phyloP scores from a whole-genome alignment of 2,329 filamentous ascomycete species.

The Botrytis squamosa region DNA sequence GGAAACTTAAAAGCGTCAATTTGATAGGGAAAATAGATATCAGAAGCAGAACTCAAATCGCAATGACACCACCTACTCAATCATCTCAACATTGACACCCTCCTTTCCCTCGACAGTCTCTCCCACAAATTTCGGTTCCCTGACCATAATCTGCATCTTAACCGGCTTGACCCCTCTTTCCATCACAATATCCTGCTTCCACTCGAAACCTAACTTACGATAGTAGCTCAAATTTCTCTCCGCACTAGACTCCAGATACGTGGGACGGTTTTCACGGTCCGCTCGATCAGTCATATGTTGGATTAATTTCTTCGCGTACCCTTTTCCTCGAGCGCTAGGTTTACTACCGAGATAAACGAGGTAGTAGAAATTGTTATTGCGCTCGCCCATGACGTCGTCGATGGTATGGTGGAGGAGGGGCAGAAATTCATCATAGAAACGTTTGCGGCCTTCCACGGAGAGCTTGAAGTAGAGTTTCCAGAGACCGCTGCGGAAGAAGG shows the following conservation, averaged over 20 bases:
- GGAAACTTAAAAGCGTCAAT: neutral
- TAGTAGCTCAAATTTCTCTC: constrained; percentile 69
- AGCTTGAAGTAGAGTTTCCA: constrained; percentile 77
- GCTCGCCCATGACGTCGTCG: constrained; percentile 62
- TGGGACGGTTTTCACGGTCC: constrained; percentile 63
- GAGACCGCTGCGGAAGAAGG: constrained; percentile 70
- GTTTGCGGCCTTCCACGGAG: constrained; percentile 65
- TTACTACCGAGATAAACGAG: constrained; percentile 81
- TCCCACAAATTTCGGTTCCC: constrained; percentile 54
- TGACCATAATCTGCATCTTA: constrained; percentile 76
- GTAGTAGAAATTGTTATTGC: constrained; percentile 71
- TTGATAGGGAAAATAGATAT: neutral
- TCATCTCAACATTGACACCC: constrained; percentile 24
- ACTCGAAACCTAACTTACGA: constrained; percentile 70
- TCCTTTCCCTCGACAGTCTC: constrained; percentile 41
- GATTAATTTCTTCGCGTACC: constrained; percentile 70
- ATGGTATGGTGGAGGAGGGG: constrained; percentile 74
- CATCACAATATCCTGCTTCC: constrained; percentile 62
- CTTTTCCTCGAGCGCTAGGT: constrained; percentile 66
- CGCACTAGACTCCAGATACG: constrained; percentile 79
- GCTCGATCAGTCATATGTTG: constrained; percentile 67
- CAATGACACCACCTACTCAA: constrained; percentile 5
- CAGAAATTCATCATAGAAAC: constrained; percentile 76
- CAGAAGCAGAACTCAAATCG: constrained; percentile 6
- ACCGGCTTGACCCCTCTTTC: constrained; percentile 58